These are phyloP conservation scores for Clonostachys byssicola DNA, from an alignment of 2,329 filamentous ascomycete genomes.

Conservation along the genomic window DNA sequence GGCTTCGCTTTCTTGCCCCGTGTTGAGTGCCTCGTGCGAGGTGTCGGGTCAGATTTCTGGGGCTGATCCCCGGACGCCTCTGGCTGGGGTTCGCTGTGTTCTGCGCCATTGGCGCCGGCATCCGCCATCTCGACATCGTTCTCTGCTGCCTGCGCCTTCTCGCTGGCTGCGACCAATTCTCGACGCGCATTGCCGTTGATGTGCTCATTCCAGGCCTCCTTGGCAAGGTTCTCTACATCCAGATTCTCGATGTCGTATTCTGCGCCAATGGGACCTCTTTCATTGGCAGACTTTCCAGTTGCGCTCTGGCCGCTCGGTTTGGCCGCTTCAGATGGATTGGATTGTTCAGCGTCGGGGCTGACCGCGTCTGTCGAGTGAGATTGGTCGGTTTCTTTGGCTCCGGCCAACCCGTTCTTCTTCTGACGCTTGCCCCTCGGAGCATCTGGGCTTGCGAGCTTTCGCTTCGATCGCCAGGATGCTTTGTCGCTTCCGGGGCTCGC, in stretches of 20 bases:
- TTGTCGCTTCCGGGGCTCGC: too few relatives aligned
- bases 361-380: too few relatives aligned
- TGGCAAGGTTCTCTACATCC: slow-evolving; percentile 13
- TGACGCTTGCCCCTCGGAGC: too few relatives aligned
- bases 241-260: slow-evolving; percentile 11
- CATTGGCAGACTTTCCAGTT: too few relatives aligned
- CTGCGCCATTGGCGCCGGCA: slow-evolving; percentile 4
- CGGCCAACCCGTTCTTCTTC: too few relatives aligned
- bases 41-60: slow-evolving; percentile 4
- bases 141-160: not conserved
- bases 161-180: not conserved
- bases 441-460: too few relatives aligned
- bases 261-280: too few relatives aligned
- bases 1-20: slow-evolving; percentile 44
- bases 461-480: too few relatives aligned
- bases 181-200: slow-evolving; percentile 15
- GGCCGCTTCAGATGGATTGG: too few relatives aligned
- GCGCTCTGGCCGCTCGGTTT: too few relatives aligned
- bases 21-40: slow-evolving; percentile 20
- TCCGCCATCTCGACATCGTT: slow-evolving; percentile 8
- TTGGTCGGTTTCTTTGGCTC: too few relatives aligned
- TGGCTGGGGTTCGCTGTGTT: not conserved
- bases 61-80: slow-evolving; percentile 1
- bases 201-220: slow-evolving; percentile 27
- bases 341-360: too few relatives aligned